Evolutionary conservation across 345 rosid genomes (phyloP).

Genomic region (Chamaenerion angustifolium): DNA sequence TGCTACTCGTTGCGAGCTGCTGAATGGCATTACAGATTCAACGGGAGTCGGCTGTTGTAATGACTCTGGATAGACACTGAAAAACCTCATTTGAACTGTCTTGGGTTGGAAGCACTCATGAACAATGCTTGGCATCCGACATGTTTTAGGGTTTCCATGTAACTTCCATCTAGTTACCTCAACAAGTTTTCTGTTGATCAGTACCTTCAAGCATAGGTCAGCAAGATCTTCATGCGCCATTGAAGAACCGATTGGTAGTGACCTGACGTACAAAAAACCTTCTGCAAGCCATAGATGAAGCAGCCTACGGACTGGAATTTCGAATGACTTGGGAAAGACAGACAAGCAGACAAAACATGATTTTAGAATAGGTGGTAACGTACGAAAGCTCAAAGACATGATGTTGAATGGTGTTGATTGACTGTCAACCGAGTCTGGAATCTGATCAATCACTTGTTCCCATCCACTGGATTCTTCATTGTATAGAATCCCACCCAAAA

Average conservation of each 20-base stretch:
- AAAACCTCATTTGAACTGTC: conserved; percentile 2
- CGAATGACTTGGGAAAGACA: conserved; percentile 20
- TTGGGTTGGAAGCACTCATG: conserved; percentile 9
- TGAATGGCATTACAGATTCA: neutral
- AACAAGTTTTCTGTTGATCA: conserved; percentile 11
- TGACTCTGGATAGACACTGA: conserved; percentile 2
- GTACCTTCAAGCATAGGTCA: conserved; percentile 4
- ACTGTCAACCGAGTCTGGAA: no score
- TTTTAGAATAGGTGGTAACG: conserved; percentile 5
- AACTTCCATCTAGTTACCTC: conserved; percentile 15
- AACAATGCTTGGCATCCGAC: conserved; percentile 5
- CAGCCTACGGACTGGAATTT: conserved; percentile 23
- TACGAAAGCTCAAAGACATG: conserved; percentile 4
- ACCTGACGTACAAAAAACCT: conserved; percentile 7
- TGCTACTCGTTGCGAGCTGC: no score
- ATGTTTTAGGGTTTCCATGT: conserved; percentile 20
- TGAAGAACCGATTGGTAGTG: neutral
- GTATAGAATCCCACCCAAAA: no score
- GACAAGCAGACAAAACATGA: conserved; percentile 20
- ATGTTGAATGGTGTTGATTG: no score
- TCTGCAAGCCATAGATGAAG: conserved; percentile 27
- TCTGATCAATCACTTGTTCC: no score
- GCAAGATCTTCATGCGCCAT: conserved; percentile 8
- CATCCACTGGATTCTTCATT: no score
- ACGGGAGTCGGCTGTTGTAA: neutral